A percentile compares a stretch with the other conserved stretches of the same genome.
Conservation (phyloP, 805 yeast species). For the Blastobotrys mokoenaii region DNA sequence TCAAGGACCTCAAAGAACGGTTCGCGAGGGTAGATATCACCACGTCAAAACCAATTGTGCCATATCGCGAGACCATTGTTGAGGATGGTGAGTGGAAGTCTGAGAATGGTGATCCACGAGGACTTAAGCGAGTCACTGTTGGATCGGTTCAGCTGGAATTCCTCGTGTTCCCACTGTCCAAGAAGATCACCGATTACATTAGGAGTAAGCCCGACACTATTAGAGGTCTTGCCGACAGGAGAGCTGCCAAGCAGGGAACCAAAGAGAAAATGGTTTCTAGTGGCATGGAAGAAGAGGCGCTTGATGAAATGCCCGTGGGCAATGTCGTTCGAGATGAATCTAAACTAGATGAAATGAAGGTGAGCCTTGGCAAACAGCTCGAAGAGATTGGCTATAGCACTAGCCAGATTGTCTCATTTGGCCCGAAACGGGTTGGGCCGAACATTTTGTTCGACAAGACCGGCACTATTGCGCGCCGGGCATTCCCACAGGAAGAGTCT, state of each 20-base stretch:
- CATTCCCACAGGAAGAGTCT: constrained; percentile 18
- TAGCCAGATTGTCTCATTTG: constrained; percentile 53
- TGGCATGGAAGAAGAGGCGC: constrained; percentile 13
- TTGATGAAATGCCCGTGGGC: constrained; percentile 19
- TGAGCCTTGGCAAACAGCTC: background rate
- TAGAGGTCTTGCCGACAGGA: constrained; percentile 26
- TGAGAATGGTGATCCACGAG: constrained; percentile 16
- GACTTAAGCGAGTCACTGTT: constrained; percentile 36
- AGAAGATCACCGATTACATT: constrained; percentile 41
- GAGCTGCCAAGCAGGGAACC: constrained; percentile 18
- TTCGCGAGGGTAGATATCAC: constrained; percentile 87
- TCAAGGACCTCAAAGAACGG: constrained; percentile 81
- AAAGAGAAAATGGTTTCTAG: constrained; percentile 17
- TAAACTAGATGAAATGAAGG: constrained; percentile 16
- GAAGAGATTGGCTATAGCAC: constrained; percentile 7
- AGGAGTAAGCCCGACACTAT: constrained; percentile 39
- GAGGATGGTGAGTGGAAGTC: constrained; percentile 30
- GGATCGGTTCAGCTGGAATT: constrained; percentile 40
- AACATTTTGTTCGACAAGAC: constrained; percentile 59
- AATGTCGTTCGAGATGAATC: constrained; percentile 17
- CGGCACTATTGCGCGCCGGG: constrained; percentile 28
- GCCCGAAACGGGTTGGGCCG: constrained; percentile 69
- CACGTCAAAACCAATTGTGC: constrained; percentile 87
- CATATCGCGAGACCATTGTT: constrained; percentile 79
- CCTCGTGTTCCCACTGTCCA: constrained; percentile 48